phyloP scores from a whole-genome alignment of 2,329 filamentous ascomycete species.

The Phyllosticta citriasiana region DNA sequence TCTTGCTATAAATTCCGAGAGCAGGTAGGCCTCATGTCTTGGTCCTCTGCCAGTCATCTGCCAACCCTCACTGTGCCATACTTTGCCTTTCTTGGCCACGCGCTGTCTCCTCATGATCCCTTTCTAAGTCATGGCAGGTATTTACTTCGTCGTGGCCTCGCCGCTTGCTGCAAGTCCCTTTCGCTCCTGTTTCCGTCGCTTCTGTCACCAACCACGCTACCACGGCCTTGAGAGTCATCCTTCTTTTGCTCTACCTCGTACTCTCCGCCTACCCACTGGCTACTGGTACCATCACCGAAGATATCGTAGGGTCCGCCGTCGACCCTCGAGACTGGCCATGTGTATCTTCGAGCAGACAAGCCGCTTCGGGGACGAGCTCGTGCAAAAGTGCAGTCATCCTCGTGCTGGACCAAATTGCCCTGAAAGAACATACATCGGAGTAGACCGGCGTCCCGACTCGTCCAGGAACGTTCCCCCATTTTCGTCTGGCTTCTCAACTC shows the following conservation, averaged over 20 bases:
- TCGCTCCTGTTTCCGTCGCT: neutral
- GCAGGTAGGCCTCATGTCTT: neutral
- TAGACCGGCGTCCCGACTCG: neutral
- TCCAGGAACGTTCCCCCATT: neutral
- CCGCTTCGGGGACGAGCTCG: neutral
- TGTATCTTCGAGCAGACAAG: neutral
- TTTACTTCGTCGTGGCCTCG: neutral
- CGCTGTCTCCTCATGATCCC: neutral
- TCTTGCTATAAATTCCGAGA: neutral
- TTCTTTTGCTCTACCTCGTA: neutral
- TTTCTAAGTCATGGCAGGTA: neutral
- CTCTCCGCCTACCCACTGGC: neutral
- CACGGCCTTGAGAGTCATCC: neutral
- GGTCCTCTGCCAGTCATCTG: neutral
- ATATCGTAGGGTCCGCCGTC: neutral
- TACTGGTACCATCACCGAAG: neutral
- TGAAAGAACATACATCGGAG: neutral
- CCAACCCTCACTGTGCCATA: neutral
- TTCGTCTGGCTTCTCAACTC: neutral
- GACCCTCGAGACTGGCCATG: neutral
- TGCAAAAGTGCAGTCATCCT: neutral
- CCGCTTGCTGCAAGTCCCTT: neutral
- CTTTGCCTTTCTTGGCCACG: neutral
- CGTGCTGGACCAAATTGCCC: neutral
- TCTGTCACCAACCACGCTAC: neutral